Percentiles rank a stretch among this genome's conserved stretches.
These are phyloP conservation scores for Metschnikowia dekortorum DNA, from an alignment of 805 yeast species.

Conservation along the genomic window DNA sequence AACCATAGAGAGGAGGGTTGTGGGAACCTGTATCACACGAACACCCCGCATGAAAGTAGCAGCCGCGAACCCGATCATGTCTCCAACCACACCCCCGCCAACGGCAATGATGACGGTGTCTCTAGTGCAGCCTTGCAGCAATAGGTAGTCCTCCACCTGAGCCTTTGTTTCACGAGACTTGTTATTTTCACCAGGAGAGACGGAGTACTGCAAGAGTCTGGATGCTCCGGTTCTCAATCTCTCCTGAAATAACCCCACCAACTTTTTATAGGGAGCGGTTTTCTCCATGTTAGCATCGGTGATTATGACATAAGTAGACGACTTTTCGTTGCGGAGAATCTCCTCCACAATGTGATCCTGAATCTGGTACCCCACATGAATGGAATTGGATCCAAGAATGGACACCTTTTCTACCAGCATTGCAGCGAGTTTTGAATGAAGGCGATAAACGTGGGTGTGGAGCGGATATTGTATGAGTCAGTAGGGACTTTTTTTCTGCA, in stretches of 20 bases:
- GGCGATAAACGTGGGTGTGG: not conserved
- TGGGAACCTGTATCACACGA: constrained; percentile 88
- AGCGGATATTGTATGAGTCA: constrained; percentile 4
- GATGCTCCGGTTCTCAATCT: constrained; percentile 44
- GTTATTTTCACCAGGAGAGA: constrained; percentile 91
- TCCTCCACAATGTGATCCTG: constrained; percentile 69
- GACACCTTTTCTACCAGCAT: constrained; percentile 50
- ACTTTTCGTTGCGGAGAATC: constrained; percentile 54
- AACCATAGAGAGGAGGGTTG: constrained; percentile 92
- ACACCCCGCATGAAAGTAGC: constrained; percentile 99
- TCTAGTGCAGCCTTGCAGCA: constrained; percentile 84
- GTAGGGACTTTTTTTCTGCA: constrained; percentile 4
- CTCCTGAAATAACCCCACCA: constrained; percentile 39
- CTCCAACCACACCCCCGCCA: constrained; percentile 99
- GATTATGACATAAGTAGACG: constrained; percentile 89
- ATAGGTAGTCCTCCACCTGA: constrained; percentile 83
- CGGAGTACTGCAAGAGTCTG: constrained; percentile 67
- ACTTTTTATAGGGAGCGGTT: constrained; percentile 55
- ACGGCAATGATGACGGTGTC: constrained; percentile 92
- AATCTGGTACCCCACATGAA: constrained; percentile 87
- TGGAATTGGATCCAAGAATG: constrained; percentile 76
- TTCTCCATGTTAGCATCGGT: constrained; percentile 78
- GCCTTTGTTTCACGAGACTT: constrained; percentile 89
- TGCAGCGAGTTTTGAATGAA: constrained; percentile 2
- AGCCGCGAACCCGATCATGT: constrained; percentile 98